Evolutionary conservation across 139 green algal species (phyloP).

Genomic region (Chlamydomonas asymmetrica): DNA sequence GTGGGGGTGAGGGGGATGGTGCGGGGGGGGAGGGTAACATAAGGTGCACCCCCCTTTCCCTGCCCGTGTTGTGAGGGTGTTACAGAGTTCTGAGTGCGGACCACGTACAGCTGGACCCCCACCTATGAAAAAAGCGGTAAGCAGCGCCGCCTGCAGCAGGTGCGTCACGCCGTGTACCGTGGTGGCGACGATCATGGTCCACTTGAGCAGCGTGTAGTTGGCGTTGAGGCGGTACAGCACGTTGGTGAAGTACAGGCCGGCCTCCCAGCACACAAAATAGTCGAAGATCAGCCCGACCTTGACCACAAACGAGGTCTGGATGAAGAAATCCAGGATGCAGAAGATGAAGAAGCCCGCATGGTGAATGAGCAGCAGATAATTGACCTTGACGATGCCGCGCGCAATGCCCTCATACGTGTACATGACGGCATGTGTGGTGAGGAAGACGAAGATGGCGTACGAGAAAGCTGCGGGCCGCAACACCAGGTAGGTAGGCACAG

Average conservation of each 20-base stretch:
- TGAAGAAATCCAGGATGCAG: constrained; percentile 1
- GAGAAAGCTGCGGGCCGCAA: neutral
- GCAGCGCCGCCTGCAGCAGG: constrained; percentile 3
- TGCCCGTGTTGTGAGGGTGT: no score
- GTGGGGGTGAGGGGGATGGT: no score
- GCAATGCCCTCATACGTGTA: constrained; percentile 14
- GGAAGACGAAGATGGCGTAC: constrained; percentile 9
- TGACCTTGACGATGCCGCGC: constrained; percentile 14
- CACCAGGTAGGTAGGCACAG: no score
- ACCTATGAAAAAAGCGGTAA: constrained; percentile 16
- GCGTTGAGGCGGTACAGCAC: constrained; percentile 6
- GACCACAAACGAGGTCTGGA: constrained; percentile 6
- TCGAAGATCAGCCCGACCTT: constrained; percentile 13
- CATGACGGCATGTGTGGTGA: constrained; percentile 12
- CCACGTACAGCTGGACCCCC: no score
- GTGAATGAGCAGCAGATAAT: constrained; percentile 12
- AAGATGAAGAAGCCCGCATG: constrained; percentile 11
- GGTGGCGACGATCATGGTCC: constrained; percentile 10
- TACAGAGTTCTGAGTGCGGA: no score
- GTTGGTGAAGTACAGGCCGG: constrained; percentile 8
- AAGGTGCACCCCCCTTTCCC: no score
- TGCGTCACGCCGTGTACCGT: constrained; percentile 11
- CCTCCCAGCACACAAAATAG: constrained; percentile 11
- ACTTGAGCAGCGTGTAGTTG: constrained; percentile 17
- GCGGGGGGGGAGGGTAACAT: no score